Evolutionary conservation across 2,329 filamentous ascomycete species (phyloP), one percentile per base, ranked within the genome.

Genomic region (Colletotrichum phormii): DNA sequence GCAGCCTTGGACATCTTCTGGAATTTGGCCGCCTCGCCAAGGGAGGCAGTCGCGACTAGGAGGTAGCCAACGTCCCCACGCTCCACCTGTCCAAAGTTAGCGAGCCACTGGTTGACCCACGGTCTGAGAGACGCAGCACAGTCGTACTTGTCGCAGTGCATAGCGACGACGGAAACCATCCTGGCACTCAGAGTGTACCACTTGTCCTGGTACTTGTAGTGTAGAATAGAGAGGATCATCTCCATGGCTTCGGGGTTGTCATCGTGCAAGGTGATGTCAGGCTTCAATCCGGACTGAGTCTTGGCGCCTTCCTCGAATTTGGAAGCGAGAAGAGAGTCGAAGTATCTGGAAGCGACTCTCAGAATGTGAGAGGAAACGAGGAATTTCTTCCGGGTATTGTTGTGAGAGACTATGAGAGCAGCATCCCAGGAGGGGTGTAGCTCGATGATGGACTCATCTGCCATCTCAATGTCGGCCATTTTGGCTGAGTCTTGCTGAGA

Each of bases 201-300:
- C n/a, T 49, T 24, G 13, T n/a, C 37, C 4, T 12, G 31, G 13
- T 22, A 26, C 15, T 46, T 1, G 12, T 51, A 53, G 29, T 64
- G 53, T 15, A 69, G 31, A 15, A 69, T 35, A 1, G 53, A 64
- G 7, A 64, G 53, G 5, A 64, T 42, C 3, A 69, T 55, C 2
- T 64, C 60, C 53, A 69, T 51, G 31, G 61, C 67, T n/a, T 51
- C 67, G 2, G 60, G 53, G 31, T 9, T 37, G n/a, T 58, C 67
- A 5, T 53, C 37, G 8, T 37, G 6, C 29, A 69, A 51, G 4
- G 1, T 2, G 24, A 64, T 64, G 1, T 58, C 2, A 5, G 67
- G 60, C 11, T 42, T n/a, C 22, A 5, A 24, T 24, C 37, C 66
- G 2, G 35, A 2, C 7, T 51, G 26, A 11, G 29, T 62, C 18